A percentile compares a stretch with the other conserved stretches of the same genome.
Evolutionary conservation across 2,329 filamentous ascomycete genomes (phyloP).

Genomic region (Diplodia corticola): DNA sequence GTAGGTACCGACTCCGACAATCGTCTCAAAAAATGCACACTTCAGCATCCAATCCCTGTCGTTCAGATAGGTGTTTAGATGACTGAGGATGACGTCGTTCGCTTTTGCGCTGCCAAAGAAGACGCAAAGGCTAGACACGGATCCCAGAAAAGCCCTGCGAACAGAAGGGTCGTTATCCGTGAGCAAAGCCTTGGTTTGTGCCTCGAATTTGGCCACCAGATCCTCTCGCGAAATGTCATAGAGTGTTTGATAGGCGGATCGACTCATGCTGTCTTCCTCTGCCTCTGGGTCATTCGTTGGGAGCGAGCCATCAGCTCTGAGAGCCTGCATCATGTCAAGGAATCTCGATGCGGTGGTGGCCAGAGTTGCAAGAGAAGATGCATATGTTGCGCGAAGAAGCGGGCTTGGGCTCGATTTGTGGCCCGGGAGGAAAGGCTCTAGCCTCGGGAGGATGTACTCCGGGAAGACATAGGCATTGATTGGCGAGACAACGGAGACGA

Average conservation of each 20-base stretch:
- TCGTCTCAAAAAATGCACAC: slow-evolving; percentile 93
- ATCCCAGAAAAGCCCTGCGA: slow-evolving; percentile 84
- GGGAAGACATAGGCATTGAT: slow-evolving; percentile 68
- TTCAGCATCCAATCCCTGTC: slow-evolving; percentile 96
- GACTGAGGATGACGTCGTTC: slow-evolving; percentile 93
- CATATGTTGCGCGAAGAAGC: slow-evolving; percentile 85
- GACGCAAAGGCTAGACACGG: slow-evolving; percentile 86
- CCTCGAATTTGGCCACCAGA: slow-evolving; percentile 79
- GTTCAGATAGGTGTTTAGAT: slow-evolving; percentile 95
- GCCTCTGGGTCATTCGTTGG: slow-evolving; percentile 75
- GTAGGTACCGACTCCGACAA: slow-evolving; percentile 89
- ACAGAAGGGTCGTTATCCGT: slow-evolving; percentile 86
- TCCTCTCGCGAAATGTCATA: slow-evolving; percentile 87
- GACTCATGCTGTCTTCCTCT: slow-evolving; percentile 70
- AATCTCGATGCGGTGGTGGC: slow-evolving; percentile 83
- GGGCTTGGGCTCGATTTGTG: slow-evolving; percentile 56
- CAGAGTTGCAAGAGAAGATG: slow-evolving; percentile 84
- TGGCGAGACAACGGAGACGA: slow-evolving; percentile 83
- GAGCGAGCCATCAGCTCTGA: slow-evolving; percentile 80
- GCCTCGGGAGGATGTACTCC: slow-evolving; percentile 63
- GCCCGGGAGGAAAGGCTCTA: slow-evolving; percentile 58
- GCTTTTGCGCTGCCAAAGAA: slow-evolving; percentile 92
- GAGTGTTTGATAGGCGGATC: slow-evolving; percentile 72
- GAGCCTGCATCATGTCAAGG: slow-evolving; percentile 84
- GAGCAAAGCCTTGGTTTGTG: slow-evolving; percentile 83